phyloP scores from a whole-genome alignment of 352 stramenopile species.

The Globisporangium yorkense region DNA sequence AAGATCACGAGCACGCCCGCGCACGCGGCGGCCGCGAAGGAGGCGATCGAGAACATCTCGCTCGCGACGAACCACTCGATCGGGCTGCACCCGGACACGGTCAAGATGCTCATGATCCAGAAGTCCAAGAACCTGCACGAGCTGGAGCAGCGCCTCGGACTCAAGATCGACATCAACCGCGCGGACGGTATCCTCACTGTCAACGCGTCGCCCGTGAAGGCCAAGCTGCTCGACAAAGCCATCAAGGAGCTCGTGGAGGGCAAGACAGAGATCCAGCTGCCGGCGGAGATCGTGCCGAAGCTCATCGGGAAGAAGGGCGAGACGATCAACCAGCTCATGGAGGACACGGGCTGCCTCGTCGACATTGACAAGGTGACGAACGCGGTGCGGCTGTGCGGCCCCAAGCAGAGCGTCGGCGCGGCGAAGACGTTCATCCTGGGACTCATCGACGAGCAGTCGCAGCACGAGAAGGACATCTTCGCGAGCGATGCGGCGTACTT shows the following conservation, averaged over 20 bases:
- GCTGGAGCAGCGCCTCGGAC: slow-evolving; percentile 42
- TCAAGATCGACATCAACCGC: slow-evolving; percentile 72
- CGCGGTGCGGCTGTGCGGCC: slow-evolving; percentile 53
- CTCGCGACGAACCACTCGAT: slow-evolving; percentile 58
- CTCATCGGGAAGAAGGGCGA: slow-evolving; percentile 83
- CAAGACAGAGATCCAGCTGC: slow-evolving; percentile 55
- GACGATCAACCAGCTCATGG: slow-evolving; percentile 81
- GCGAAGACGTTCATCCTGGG: slow-evolving; percentile 56
- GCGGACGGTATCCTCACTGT: slow-evolving; percentile 59
- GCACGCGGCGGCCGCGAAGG: slow-evolving; percentile 33
- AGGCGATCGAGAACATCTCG: slow-evolving; percentile 61
- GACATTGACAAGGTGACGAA: slow-evolving; percentile 81
- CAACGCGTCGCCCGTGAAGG: slow-evolving; percentile 41
- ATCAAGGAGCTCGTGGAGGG: slow-evolving; percentile 48
- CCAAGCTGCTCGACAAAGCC: slow-evolving; percentile 40
- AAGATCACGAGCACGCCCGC: slow-evolving; percentile 46
- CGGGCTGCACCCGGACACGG: slow-evolving; percentile 67
- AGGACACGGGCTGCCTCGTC: slow-evolving; percentile 62
- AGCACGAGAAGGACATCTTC: slow-evolving; percentile 48
- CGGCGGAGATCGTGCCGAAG: slow-evolving; percentile 74
- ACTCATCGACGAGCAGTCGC: slow-evolving; percentile 57
- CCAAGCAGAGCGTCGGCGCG: slow-evolving; percentile 43
- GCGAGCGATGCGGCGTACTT: slow-evolving; percentile 42
- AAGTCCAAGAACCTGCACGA: slow-evolving; percentile 69
- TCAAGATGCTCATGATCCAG: slow-evolving; percentile 75